Conservation (phyloP, 2,329 filamentous ascomycete species). For the Fusarium caatingaense region DNA sequence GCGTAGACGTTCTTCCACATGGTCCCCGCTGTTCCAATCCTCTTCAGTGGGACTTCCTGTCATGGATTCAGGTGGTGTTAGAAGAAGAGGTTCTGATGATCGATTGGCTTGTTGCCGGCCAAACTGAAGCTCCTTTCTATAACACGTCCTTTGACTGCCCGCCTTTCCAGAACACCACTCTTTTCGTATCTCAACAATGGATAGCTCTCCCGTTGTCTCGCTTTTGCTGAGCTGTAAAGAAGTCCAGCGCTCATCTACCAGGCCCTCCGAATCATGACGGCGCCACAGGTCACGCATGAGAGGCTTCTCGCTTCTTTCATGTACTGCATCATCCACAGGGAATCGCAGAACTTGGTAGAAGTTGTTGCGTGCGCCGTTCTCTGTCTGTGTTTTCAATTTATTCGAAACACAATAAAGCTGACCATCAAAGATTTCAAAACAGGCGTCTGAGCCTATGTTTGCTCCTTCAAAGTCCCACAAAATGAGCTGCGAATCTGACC, state of each 20-base stretch:
- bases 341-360: slow-evolving; percentile 77
- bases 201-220: slow-evolving; percentile 66
- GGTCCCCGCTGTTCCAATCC: slow-evolving; percentile 52
- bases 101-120: background rate
- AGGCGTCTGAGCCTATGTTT: slow-evolving; percentile 75
- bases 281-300: slow-evolving; percentile 65
- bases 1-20: slow-evolving; percentile 26
- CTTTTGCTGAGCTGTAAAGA: slow-evolving; percentile 71
- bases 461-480: slow-evolving; percentile 70
- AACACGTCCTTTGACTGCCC: slow-evolving; percentile 73
- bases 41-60: background rate
- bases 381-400: slow-evolving; percentile 68
- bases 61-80: slow-evolving; percentile 7
- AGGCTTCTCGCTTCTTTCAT: slow-evolving; percentile 55
- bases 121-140: slow-evolving; percentile 67
- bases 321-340: slow-evolving; percentile 59
- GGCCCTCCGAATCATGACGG: slow-evolving; percentile 74
- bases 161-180: slow-evolving; percentile 70
- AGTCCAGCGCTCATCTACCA: slow-evolving; percentile 80
- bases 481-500: slow-evolving; percentile 59
- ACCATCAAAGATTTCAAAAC: slow-evolving; percentile 75
- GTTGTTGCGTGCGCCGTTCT: slow-evolving; percentile 74
- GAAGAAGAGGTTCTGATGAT: slow-evolving; percentile 12
- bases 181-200: slow-evolving; percentile 74
- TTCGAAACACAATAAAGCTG: slow-evolving; percentile 79